These are phyloP conservation scores for Leishmania arabica DNA, from an alignment of 208 protist species.

Conservation along the genomic window DNA sequence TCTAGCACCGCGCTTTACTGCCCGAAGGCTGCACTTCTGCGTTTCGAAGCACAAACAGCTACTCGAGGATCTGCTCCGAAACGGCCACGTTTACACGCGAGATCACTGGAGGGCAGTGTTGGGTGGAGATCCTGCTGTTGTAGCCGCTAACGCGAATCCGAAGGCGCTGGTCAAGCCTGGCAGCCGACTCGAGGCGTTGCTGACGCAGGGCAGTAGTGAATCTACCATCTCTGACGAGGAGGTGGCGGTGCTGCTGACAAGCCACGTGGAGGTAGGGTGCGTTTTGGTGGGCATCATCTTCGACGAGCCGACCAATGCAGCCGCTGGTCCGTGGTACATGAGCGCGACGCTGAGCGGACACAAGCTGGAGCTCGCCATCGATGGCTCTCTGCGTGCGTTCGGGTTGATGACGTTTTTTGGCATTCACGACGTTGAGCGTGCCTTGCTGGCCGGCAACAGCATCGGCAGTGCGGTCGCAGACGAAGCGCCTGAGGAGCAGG, in stretches of 20 bases:
- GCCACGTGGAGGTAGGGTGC: conserved; percentile 61
- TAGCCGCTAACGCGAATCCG: conserved; percentile 17
- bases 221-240: conserved; percentile 18
- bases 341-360: conserved; percentile 79
- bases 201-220: conserved; percentile 25
- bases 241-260: conserved; percentile 34
- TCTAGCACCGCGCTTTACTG: conserved; percentile 52
- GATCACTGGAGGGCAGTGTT: conserved; percentile 76
- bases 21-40: conserved; percentile 61
- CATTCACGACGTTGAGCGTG: conserved; percentile 31
- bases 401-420: conserved; percentile 76
- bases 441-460: not conserved
- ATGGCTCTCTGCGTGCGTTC: conserved; percentile 77
- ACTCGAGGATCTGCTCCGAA: conserved; percentile 61
- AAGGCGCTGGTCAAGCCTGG: conserved; percentile 43
- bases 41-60: conserved; percentile 40
- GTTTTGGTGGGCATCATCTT: conserved; percentile 59
- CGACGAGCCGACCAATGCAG: conserved; percentile 24
- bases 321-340: conserved; percentile 58
- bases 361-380: conserved; percentile 88
- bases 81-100: conserved; percentile 71
- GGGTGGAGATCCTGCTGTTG: conserved; percentile 27
- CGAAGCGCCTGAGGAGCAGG: conserved; percentile 8
- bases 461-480: not conserved
- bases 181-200: conserved; percentile 31